Conservation (phyloP, 768 basidiomycete species). For the Tylopilus plumbeoviolaceoides region DNA sequence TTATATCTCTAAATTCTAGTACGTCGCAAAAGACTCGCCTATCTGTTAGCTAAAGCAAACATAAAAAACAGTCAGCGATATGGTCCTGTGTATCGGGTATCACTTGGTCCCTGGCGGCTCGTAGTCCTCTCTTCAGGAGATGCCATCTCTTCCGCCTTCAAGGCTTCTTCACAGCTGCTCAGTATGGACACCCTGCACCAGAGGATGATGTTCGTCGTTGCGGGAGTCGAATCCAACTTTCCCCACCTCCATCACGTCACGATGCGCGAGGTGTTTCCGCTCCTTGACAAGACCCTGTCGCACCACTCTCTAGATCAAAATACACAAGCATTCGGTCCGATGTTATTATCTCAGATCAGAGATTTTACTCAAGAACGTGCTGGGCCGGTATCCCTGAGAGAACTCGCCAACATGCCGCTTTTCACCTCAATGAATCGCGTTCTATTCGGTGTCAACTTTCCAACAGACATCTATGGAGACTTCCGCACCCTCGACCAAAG, state of each 20-base stretch:
- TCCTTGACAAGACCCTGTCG: slow-evolving; percentile 18
- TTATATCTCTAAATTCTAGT: slow-evolving; percentile 17
- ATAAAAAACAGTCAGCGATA: slow-evolving; percentile 3
- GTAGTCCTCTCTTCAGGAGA: slow-evolving; percentile 13
- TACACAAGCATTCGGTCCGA: slow-evolving; percentile 6
- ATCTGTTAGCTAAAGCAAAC: background rate
- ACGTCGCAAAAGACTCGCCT: background rate
- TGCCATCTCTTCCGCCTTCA: slow-evolving; percentile 8
- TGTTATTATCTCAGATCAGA: slow-evolving; percentile 11
- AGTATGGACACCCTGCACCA: slow-evolving; percentile 3
- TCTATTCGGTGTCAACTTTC: slow-evolving; percentile 18
- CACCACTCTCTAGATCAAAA: slow-evolving; percentile 6
- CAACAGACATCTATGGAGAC: slow-evolving; percentile 14
- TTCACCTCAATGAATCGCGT: slow-evolving; percentile 14
- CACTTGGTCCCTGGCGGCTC: slow-evolving; percentile 13
- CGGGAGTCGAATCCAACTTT: slow-evolving; percentile 5
- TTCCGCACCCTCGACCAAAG: slow-evolving; percentile 15
- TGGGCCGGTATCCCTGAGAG: slow-evolving; percentile 8
- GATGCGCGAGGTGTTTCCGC: slow-evolving; percentile 14
- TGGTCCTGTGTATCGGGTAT: slow-evolving; percentile 15
- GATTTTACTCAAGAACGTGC: background rate
- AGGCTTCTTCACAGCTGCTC: slow-evolving; percentile 1
- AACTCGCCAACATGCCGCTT: slow-evolving; percentile 14
- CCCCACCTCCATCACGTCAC: slow-evolving; percentile 10
- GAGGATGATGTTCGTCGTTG: slow-evolving; percentile 6